Evolutionary conservation across 208 protist genomes (phyloP).

Genomic region (Wallacemonas sp.): DNA sequence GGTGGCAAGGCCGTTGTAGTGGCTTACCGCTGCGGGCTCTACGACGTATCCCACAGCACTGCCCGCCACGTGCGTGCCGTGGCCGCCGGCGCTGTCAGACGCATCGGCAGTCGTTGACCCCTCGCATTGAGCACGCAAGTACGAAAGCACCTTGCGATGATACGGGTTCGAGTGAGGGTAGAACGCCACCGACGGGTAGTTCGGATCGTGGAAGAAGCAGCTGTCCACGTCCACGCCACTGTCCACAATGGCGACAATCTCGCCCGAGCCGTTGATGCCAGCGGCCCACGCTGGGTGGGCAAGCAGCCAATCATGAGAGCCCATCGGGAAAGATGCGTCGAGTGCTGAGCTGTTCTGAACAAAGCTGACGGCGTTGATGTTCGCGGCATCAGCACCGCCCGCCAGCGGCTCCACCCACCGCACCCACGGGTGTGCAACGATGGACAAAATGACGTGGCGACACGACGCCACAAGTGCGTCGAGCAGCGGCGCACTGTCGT

Average conservation of each 20-base stretch:
- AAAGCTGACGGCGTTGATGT: slow-evolving; percentile 29
- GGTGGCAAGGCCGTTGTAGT: slow-evolving; percentile 78
- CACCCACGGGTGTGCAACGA: slow-evolving; percentile 55
- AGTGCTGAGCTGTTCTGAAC: slow-evolving; percentile 29
- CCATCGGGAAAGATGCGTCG: background rate
- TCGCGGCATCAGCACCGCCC: slow-evolving; percentile 26
- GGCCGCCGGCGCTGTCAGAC: slow-evolving; percentile 41
- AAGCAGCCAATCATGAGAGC: background rate
- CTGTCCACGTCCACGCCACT: slow-evolving; percentile 79
- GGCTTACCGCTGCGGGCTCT: background rate
- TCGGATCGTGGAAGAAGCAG: slow-evolving; percentile 85
- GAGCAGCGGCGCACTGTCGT: too few relatives aligned
- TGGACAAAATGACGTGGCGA: slow-evolving; percentile 9
- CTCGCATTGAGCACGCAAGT: slow-evolving; percentile 22
- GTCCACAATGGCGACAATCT: slow-evolving; percentile 87
- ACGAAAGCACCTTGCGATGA: slow-evolving; percentile 88
- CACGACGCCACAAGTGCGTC: background rate
- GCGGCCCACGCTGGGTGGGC: slow-evolving; percentile 54
- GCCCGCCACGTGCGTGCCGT: slow-evolving; percentile 88
- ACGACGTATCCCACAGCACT: slow-evolving; percentile 47
- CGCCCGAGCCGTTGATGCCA: slow-evolving; percentile 65
- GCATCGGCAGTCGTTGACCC: background rate
- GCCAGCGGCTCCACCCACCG: slow-evolving; percentile 65
- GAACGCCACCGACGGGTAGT: slow-evolving; percentile 33
- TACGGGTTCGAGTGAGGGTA: slow-evolving; percentile 64